Base-by-base conservation (phyloP, 2,329 filamentous ascomycete genomes). In the Exophiala lecanii-corni region DNA sequence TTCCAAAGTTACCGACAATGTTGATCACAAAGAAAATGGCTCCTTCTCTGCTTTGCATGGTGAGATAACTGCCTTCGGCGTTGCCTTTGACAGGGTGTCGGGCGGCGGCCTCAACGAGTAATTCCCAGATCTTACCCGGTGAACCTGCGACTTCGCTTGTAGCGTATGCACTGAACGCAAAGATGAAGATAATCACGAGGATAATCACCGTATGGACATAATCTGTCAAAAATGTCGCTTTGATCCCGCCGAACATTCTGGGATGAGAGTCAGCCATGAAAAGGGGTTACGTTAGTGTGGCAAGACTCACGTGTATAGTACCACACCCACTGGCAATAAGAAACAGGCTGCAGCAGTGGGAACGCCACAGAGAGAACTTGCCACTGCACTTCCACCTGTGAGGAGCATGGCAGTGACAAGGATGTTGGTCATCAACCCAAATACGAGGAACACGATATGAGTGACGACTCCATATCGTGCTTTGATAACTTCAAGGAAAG, bases 1-100 rank as follows among this genome's bases (percentile, higher is more conserved):
- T 89, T n/a, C 72, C 54, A 45, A 91, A 92, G 65, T 89, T 89
- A 30, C 86, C 86, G 25, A 89, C 83, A 36, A 86, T 82, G 65
- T 94, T 94, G 67, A 94, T 94, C 26, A 94, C 81, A 64, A 94
- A 94, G 72, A 94, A 94, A 43, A 92, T 86, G 30, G 79, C 86
- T 4, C 89, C 89, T 56, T 91, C 82, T 45, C 76, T 78, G 2
- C 83, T 88, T 44, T 76, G 72, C 88, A 95, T 94, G 0, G 89
- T 95, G 12, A 95, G 69, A 55, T 94, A 95, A 57, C 82, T 88
- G 10, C 89, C 89, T 5, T 80, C 76, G 0, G 81, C 75, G 61
- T 95, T 95, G 6, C 89, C 88, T 0, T 77, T 75, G 1, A 94
- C 84, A 0, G 89, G 89, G 54, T 92, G 85, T 4, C 67, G 63